phyloP scores from a whole-genome alignment of 805 yeast genomes.

The Candida maesae region DNA sequence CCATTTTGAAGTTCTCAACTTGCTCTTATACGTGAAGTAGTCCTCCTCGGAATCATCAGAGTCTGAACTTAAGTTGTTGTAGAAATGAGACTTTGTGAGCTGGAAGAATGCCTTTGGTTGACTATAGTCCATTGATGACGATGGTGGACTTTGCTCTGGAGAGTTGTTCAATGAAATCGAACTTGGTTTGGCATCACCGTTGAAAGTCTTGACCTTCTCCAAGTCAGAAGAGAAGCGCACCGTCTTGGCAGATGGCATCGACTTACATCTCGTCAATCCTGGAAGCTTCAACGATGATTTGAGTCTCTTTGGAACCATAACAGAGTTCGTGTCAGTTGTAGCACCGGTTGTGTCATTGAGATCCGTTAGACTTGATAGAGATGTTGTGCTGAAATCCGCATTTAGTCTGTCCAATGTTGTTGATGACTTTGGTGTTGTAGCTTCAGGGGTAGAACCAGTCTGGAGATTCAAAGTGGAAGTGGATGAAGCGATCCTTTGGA shows the following conservation, averaged over 20 bases:
- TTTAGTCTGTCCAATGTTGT: constrained; percentile 1
- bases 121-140: neutral
- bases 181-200: constrained; percentile 55
- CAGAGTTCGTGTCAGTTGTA: constrained; percentile 7
- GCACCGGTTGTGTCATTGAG: constrained; percentile 12
- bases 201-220: constrained; percentile 61
- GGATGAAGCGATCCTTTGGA: constrained; percentile 22
- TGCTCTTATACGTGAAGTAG: constrained; percentile 16
- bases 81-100: constrained; percentile 11
- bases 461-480: constrained; percentile 21
- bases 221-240: constrained; percentile 62
- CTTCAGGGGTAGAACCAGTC: neutral
- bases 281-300: constrained; percentile 46
- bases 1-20: constrained; percentile 19
- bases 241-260: constrained; percentile 51
- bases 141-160: constrained; percentile 32
- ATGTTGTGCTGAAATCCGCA: constrained; percentile 12
- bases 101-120: constrained; percentile 25
- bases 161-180: constrained; percentile 59
- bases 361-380: constrained; percentile 13
- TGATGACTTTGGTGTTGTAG: neutral
- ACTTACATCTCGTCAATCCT: constrained; percentile 35
- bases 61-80: constrained; percentile 17
- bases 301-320: constrained; percentile 17
- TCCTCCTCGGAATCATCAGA: constrained; percentile 23